Evolutionary conservation across 2,329 filamentous ascomycete genomes (phyloP).

Genomic region (Hypoxylon sp.): DNA sequence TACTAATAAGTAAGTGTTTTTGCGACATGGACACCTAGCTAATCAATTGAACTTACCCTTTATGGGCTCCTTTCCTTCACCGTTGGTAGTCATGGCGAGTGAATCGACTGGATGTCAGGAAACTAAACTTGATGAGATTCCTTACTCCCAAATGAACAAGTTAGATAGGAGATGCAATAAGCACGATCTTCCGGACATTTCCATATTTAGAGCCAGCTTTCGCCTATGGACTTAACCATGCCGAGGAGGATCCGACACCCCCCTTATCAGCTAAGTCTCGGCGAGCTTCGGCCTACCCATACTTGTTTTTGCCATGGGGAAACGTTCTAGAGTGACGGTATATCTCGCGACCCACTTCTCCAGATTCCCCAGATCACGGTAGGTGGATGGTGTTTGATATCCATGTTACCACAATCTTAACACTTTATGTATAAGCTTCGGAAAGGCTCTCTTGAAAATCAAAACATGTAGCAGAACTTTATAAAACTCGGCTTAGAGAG

Average conservation of each 20-base stretch:
- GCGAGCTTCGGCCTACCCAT: slow-evolving; percentile 14
- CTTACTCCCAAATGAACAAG: neutral
- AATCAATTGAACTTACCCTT: slow-evolving; percentile 23
- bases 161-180: neutral
- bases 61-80: slow-evolving; percentile 22
- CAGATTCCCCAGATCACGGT: too few relatives aligned
- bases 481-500: too few relatives aligned
- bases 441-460: too few relatives aligned
- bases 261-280: slow-evolving; percentile 13
- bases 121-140: slow-evolving; percentile 1
- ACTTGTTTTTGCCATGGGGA: slow-evolving; percentile 14
- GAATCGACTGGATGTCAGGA: too few relatives aligned
- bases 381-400: too few relatives aligned
- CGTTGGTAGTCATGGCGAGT: slow-evolving; percentile 19
- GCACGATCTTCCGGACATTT: slow-evolving; percentile 4
- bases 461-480: too few relatives aligned
- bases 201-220: slow-evolving; percentile 18
- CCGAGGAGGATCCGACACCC: slow-evolving; percentile 14
- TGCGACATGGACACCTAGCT: neutral
- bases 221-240: neutral
- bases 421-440: too few relatives aligned
- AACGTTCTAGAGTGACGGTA: slow-evolving; percentile 12
- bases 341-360: slow-evolving; percentile 15
- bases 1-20: too few relatives aligned
- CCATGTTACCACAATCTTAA: too few relatives aligned